phyloP scores from a whole-genome alignment of 139 green algal species.

The Asterochloris sp. region DNA sequence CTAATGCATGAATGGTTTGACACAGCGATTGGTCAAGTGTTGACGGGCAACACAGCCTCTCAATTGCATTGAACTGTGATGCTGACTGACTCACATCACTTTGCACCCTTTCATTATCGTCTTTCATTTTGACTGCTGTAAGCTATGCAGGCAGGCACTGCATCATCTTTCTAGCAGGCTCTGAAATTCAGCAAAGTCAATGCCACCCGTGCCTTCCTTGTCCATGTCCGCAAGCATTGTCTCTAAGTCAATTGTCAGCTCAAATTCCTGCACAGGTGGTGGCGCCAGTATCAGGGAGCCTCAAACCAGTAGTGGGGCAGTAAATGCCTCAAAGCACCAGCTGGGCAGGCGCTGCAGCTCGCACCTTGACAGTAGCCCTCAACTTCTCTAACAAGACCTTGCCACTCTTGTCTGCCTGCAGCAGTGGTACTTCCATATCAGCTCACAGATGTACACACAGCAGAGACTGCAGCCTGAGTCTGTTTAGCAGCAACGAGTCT shows the following conservation, averaged over 20 bases:
- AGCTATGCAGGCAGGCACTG: too few species aligned
- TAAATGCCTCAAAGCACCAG: neutral
- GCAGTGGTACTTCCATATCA: too few species aligned
- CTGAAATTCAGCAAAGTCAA: constrained; percentile 75
- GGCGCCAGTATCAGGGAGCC: neutral
- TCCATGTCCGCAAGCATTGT: constrained; percentile 62
- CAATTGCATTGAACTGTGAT: too few species aligned
- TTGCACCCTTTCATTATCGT: too few species aligned
- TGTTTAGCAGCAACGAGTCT: neutral
- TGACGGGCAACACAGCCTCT: too few species aligned
- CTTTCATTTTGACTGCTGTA: too few species aligned
- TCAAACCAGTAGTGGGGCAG: neutral
- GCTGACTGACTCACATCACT: too few species aligned
- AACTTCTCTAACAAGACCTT: constrained; percentile 66
- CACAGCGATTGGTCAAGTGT: too few species aligned
- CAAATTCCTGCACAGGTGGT: constrained; percentile 63
- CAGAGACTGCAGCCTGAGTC: neutral
- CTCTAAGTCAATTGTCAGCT: constrained; percentile 72
- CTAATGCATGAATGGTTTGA: too few species aligned
- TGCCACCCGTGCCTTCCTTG: constrained; percentile 46
- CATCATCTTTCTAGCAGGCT: constrained; percentile 28
- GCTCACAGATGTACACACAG: neutral
- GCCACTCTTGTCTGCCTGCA: constrained; percentile 25
- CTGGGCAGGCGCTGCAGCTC: neutral
- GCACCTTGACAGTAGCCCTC: constrained; percentile 55